A percentile compares a stretch with the other conserved stretches of the same genome.
phyloP scores from a whole-genome alignment of 2,329 filamentous ascomycete species.

The Diaporthe eres region DNA sequence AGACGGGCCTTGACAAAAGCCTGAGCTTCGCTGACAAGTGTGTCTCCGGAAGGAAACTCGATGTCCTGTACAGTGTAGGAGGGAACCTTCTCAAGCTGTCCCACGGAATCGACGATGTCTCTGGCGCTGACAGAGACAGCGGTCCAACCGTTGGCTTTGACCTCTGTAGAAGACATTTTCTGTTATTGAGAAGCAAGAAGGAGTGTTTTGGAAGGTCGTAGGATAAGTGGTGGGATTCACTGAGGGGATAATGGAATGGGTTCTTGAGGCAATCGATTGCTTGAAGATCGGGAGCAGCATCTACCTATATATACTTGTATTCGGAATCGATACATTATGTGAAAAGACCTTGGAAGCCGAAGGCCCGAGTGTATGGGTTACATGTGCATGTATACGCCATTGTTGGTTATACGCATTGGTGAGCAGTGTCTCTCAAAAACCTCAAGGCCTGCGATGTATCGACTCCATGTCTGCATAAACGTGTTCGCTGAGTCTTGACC shows the following conservation, averaged over 20 bases:
- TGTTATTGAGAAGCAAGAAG: not conserved
- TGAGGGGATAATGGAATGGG: not conserved
- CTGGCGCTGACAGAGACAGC: not conserved
- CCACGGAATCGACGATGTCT: conserved; percentile 1
- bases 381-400: not conserved
- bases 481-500: not conserved
- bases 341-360: not conserved
- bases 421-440: not conserved
- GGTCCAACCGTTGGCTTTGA: conserved; percentile 15
- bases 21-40: not conserved
- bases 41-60: conserved; percentile 5
- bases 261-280: not conserved
- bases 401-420: not conserved
- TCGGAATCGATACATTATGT: too few species aligned
- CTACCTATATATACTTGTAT: not conserved
- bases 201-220: not conserved
- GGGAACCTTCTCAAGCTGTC: not conserved
- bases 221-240: not conserved
- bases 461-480: not conserved
- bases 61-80: not conserved
- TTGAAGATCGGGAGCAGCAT: not conserved
- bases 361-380: not conserved
- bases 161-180: not conserved
- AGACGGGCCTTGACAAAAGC: not conserved
- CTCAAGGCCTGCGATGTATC: not conserved